Percentiles rank a stretch among this genome's conserved stretches.
phyloP scores from a whole-genome alignment of 441 rosid genomes.

The Omphalea diandra region DNA sequence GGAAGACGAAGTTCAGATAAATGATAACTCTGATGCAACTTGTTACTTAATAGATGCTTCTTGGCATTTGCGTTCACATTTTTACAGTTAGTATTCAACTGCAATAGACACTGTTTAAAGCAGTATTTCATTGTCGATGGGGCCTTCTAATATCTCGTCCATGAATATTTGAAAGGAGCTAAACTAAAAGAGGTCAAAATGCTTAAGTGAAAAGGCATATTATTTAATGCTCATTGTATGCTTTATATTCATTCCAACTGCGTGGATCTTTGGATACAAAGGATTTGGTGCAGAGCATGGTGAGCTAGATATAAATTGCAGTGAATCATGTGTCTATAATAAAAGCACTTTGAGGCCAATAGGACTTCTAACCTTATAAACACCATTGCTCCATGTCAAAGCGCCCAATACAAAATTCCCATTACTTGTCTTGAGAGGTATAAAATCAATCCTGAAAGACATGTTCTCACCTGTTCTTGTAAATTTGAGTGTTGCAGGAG shows the following conservation, averaged over 20 bases:
- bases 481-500: slow-evolving; percentile 42
- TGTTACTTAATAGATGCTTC: background rate
- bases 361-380: slow-evolving; percentile 44
- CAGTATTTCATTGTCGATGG: no score
- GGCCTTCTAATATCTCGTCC: background rate
- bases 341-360: slow-evolving; percentile 40
- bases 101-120: no score
- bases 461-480: slow-evolving; percentile 36
- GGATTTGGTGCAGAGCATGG: no score
- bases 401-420: slow-evolving; percentile 47
- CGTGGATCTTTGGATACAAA: no score
- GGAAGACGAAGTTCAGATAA: no score
- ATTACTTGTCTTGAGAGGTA: slow-evolving; percentile 33
- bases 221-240: no score
- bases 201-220: no score
- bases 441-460: slow-evolving; percentile 43
- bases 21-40: background rate
- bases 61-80: background rate
- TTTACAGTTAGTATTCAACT: background rate
- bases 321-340: slow-evolving; percentile 11
- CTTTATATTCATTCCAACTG: no score
- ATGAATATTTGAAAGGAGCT: no score
- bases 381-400: slow-evolving; percentile 48
- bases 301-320: background rate
- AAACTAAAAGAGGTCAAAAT: no score